Evolutionary conservation across 176 grass and related monocot species (phyloP).

Genomic region (Rhynchospora breviuscula): DNA sequence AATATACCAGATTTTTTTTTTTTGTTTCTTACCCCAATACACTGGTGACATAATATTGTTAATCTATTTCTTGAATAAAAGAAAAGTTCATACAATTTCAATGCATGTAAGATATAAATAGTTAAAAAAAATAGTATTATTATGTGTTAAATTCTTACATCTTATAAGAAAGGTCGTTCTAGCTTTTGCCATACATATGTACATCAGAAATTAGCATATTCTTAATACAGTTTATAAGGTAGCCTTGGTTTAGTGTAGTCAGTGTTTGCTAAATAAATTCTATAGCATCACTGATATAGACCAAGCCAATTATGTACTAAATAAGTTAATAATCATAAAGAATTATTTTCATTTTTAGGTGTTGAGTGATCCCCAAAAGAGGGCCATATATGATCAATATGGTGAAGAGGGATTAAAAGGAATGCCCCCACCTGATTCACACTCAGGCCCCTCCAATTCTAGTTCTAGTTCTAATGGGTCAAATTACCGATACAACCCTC

Average conservation of each 20-base stretch:
- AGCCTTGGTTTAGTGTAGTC: neutral
- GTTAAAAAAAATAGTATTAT: neutral
- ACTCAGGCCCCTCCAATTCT: conserved; percentile 31
- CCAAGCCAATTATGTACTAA: neutral
- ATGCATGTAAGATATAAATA: neutral
- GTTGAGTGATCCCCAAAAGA: conserved; percentile 78
- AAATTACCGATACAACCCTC: conserved; percentile 67
- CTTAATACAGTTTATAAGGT: neutral
- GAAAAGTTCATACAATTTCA: neutral
- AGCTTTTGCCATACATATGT: neutral
- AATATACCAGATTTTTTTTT: no score
- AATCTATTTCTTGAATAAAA: neutral
- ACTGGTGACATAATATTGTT: neutral
- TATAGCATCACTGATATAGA: neutral
- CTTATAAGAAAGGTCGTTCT: neutral
- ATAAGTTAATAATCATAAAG: neutral
- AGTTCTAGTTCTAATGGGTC: conserved; percentile 26
- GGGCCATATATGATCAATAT: conserved; percentile 71
- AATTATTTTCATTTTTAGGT: conserved; percentile 43
- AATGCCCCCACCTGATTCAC: conserved; percentile 45
- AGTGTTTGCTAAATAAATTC: neutral
- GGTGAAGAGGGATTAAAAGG: conserved; percentile 70
- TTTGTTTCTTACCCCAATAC: neutral
- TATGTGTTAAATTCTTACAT: neutral
- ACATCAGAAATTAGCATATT: neutral